Evolutionary conservation across 1,284 basidiomycete genomes (phyloP).

Genomic region (Inonotus hispidus): DNA sequence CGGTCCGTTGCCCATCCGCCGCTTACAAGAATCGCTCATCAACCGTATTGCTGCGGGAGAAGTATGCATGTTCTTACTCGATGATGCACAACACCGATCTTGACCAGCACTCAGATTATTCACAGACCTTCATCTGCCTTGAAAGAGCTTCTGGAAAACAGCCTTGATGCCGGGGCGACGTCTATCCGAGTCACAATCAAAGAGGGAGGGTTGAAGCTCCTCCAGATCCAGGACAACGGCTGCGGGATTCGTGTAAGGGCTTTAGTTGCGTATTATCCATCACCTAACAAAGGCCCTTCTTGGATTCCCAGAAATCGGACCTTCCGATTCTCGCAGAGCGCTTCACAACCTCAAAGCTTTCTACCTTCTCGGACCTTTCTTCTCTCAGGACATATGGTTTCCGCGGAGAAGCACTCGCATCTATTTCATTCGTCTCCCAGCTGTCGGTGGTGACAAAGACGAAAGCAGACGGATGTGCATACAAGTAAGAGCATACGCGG

Average conservation of each 20-base stretch:
- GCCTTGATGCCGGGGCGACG: slow-evolving; percentile 88
- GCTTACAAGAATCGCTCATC: slow-evolving; percentile 69
- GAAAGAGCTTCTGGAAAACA: slow-evolving; percentile 96
- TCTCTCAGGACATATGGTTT: slow-evolving; percentile 94
- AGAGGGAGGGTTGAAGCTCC: slow-evolving; percentile 92
- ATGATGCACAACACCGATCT: neutral
- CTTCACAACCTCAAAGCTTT: slow-evolving; percentile 94
- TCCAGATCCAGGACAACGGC: slow-evolving; percentile 97
- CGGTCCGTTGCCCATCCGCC: slow-evolving; percentile 55
- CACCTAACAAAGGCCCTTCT: neutral
- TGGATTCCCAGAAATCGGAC: slow-evolving; percentile 50
- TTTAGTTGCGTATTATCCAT: neutral
- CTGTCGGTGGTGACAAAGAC: slow-evolving; percentile 90
- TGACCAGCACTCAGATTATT: slow-evolving; percentile 65
- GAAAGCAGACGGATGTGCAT: slow-evolving; percentile 73
- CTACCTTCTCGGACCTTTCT: slow-evolving; percentile 82
- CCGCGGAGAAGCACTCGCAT: slow-evolving; percentile 94
- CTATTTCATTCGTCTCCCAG: slow-evolving; percentile 92
- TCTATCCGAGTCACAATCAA: slow-evolving; percentile 87
- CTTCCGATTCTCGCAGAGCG: slow-evolving; percentile 90
- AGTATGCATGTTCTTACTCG: slow-evolving; percentile 34
- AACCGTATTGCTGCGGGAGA: slow-evolving; percentile 83
- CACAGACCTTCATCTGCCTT: slow-evolving; percentile 94
- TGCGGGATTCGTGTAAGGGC: slow-evolving; percentile 79
- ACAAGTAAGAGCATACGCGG: slow-evolving; percentile 66